A percentile compares a stretch with the other conserved stretches of the same genome.
phyloP scores from a whole-genome alignment of 139 green algal species.

The Chlamydomonas incerta region DNA sequence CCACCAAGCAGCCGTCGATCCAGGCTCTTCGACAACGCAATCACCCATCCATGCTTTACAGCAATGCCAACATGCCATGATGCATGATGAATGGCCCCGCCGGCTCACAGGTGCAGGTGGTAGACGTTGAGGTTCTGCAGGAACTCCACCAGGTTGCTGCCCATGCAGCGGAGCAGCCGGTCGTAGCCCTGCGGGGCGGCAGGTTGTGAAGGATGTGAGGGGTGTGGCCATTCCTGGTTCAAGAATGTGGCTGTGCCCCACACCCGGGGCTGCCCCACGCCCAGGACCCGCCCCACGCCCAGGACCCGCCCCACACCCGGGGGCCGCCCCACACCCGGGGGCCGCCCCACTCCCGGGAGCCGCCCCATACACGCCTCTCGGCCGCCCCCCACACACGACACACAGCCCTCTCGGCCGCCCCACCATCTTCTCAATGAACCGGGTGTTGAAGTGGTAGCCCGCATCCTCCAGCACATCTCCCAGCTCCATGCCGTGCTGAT shows the following conservation, averaged over 20 bases:
- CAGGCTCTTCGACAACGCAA: no score
- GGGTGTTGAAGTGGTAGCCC: background rate
- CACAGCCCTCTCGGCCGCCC: no score
- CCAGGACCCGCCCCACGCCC: background rate
- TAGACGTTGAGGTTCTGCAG: slow-evolving; percentile 21
- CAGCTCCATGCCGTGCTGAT: background rate
- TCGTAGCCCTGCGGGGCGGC: slow-evolving; percentile 18
- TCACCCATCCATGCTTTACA: no score
- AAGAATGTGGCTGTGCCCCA: background rate
- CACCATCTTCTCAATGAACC: background rate
- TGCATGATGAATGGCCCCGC: no score
- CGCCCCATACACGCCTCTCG: no score
- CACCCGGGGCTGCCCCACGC: background rate
- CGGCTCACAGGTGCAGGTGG: slow-evolving; percentile 26
- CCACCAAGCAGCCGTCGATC: no score
- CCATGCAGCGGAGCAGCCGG: slow-evolving; percentile 28
- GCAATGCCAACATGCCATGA: no score
- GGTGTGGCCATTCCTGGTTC: background rate
- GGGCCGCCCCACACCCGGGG: no score
- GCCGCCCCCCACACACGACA: no score
- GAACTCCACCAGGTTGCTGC: slow-evolving; percentile 9
- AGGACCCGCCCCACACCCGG: background rate
- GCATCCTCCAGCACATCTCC: background rate
- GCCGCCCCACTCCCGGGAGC: background rate
- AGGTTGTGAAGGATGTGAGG: background rate